These are phyloP conservation scores for Arctostaphylos glauca DNA, from an alignment of 148 eudicot genomes.

Conservation along the genomic window DNA sequence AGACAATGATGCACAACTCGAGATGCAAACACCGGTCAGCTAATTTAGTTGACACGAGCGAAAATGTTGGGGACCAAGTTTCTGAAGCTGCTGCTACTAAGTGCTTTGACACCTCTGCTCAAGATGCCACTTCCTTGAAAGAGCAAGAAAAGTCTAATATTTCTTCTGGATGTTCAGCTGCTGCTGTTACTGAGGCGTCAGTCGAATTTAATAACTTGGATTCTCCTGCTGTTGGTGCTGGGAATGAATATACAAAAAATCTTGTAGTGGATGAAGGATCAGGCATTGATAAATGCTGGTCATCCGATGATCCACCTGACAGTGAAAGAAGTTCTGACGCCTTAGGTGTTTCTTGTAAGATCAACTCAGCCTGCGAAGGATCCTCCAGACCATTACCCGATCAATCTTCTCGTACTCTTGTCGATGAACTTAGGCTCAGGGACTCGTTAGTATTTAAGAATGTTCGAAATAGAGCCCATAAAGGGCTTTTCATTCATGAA, in stretches of 20 bases:
- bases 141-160: conserved; percentile 44
- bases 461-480: conserved; percentile 20
- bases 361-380: conserved; percentile 29
- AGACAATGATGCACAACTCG: conserved; percentile 20
- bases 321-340: conserved; percentile 38
- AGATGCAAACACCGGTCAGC: conserved; percentile 20
- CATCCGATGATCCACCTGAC: conserved; percentile 46
- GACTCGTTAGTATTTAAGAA: conserved; percentile 28
- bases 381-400: conserved; percentile 24
- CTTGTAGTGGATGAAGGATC: conserved; percentile 56
- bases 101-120: conserved; percentile 23
- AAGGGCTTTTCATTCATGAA: conserved; percentile 24
- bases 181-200: conserved; percentile 51
- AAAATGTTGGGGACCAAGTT: conserved; percentile 24
- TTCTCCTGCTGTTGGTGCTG: conserved; percentile 34
- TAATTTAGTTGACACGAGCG: conserved; percentile 20
- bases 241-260: conserved; percentile 23
- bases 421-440: conserved; percentile 33
- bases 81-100: conserved; percentile 25
- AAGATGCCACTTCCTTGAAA: conserved; percentile 30
- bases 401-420: conserved; percentile 25
- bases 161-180: conserved; percentile 62
- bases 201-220: conserved; percentile 39
- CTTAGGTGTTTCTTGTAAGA: conserved; percentile 21
- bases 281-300: conserved; percentile 41